Conservation (phyloP, 768 basidiomycete genomes). For the Russula compacta region DNA sequence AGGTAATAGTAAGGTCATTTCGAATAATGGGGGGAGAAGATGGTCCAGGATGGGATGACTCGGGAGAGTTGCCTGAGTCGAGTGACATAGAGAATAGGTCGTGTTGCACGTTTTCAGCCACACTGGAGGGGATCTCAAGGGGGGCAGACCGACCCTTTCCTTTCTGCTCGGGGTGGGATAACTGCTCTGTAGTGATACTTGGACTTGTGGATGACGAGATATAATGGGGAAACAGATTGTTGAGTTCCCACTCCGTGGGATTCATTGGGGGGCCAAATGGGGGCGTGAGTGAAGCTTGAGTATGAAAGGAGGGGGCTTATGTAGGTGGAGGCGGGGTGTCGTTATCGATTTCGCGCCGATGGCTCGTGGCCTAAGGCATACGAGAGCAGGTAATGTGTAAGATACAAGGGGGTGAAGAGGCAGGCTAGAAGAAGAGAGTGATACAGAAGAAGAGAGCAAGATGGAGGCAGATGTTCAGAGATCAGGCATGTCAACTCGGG, state of each 20-base stretch:
- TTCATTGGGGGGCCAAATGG: constrained; percentile 1
- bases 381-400: constrained; percentile 7
- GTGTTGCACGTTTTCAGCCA: constrained; percentile 24
- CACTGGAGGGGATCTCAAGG: constrained; percentile 37
- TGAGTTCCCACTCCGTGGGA: neutral
- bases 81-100: constrained; percentile 24
- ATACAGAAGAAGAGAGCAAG: constrained; percentile 1
- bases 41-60: constrained; percentile 21
- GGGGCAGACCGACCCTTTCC: constrained; percentile 50
- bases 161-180: constrained; percentile 30
- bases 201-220: neutral
- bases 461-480: neutral
- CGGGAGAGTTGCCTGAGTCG: constrained; percentile 14
- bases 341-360: constrained; percentile 41
- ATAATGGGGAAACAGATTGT: neutral
- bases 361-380: constrained; percentile 32
- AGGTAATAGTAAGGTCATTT: constrained; percentile 5
- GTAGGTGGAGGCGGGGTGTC: constrained; percentile 41
- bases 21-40: constrained; percentile 12
- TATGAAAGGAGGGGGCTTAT: constrained; percentile 26
- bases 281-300: neutral
- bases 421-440: neutral
- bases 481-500: neutral
- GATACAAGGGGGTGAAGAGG: neutral
- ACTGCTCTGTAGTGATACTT: neutral